Conservation (phyloP, 2,329 filamentous ascomycete species). For the Colletotrichum eleusines region DNA sequence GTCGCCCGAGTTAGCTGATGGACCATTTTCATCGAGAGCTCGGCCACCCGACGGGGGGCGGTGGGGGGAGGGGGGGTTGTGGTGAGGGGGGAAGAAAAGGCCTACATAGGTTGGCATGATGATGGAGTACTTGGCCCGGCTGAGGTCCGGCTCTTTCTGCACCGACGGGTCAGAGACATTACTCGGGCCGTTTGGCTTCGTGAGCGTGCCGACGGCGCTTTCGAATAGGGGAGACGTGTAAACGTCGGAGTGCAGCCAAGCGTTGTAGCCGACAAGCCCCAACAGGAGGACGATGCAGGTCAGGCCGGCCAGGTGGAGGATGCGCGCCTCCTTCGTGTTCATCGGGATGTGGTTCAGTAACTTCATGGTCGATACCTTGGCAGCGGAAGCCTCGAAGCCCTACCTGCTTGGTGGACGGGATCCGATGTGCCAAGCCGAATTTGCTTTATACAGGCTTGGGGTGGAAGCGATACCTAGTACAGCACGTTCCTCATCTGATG, state of each 20-base stretch:
- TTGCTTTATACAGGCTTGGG: no score
- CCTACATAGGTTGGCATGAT: constrained; percentile 35
- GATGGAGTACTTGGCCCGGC: constrained; percentile 12
- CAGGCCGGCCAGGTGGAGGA: constrained; percentile 22
- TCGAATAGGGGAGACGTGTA: not conserved
- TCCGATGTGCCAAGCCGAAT: no score
- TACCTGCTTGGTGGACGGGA: no score
- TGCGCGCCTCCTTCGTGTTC: not conserved
- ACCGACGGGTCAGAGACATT: not conserved
- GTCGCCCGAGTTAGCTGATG: not conserved
- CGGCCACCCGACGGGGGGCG: no score
- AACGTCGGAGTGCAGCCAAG: not conserved
- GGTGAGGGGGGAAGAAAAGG: not conserved
- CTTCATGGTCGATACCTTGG: not conserved
- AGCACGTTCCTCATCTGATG: no score
- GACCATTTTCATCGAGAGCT: no score
- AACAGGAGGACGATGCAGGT: constrained; percentile 1
- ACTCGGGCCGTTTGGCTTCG: not conserved
- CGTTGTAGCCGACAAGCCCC: constrained; percentile 3
- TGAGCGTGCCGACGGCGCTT: not conserved
- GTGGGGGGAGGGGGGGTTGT: not conserved
- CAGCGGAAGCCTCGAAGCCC: no score
- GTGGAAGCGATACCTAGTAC: no score
- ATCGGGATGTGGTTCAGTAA: not conserved
- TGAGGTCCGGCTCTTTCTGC: not conserved